A percentile compares a stretch with the other conserved stretches of the same genome.
These are phyloP conservation scores for Rhytidhysteron rufulum DNA, from an alignment of 2,329 filamentous ascomycete species.

Conservation along the genomic window DNA sequence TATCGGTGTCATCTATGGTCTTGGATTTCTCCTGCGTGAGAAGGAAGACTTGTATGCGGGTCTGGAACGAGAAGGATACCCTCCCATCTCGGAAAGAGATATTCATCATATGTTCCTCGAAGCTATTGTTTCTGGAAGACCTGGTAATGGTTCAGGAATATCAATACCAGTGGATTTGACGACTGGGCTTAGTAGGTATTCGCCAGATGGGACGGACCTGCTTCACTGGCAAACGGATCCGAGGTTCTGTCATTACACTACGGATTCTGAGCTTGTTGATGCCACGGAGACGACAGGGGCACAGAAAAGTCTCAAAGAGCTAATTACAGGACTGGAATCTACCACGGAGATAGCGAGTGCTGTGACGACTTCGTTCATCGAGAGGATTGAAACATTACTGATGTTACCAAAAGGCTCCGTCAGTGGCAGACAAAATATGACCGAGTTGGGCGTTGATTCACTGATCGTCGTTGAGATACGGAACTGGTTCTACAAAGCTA, in stretches of 20 bases:
- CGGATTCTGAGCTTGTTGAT: not conserved
- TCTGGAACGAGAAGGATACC: not conserved
- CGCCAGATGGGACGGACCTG: not conserved
- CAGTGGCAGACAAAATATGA: not conserved
- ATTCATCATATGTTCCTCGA: not conserved
- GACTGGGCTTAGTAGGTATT: not conserved
- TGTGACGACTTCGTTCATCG: not conserved
- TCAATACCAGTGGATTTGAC: not conserved
- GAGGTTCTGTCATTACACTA: not conserved
- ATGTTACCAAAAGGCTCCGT: not conserved
- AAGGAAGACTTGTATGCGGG: not conserved
- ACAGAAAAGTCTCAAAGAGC: not conserved
- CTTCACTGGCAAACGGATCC: not conserved
- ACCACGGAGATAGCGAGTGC: not conserved
- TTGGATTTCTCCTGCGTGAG: slow-evolving; percentile 26
- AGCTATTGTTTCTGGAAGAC: not conserved
- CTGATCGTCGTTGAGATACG: not conserved
- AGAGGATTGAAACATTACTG: not conserved
- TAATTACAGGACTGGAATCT: not conserved
- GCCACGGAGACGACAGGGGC: not conserved
- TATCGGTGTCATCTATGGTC: slow-evolving; percentile 37
- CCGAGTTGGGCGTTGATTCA: not conserved
- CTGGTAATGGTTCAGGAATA: not conserved
- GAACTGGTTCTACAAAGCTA: not conserved
- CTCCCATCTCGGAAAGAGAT: not conserved